A percentile compares a stretch with the other conserved stretches of the same genome.
phyloP scores from a whole-genome alignment of 495 filamentous ascomycete species.

The Darksidea phi region DNA sequence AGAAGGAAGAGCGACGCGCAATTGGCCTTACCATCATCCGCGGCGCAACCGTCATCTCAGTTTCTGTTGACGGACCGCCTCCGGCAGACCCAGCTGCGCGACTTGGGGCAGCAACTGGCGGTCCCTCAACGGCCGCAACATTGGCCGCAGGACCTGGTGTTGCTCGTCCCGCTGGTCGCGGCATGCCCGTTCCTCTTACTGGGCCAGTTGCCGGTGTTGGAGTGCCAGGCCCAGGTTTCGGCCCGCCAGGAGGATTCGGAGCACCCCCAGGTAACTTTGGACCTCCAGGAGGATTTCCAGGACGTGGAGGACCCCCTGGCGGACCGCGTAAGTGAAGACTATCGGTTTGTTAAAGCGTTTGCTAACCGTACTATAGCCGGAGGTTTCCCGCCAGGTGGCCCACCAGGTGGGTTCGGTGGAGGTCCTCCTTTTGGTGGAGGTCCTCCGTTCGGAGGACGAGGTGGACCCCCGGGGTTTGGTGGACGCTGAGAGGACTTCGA shows the following conservation, averaged over 20 bases:
- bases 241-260: slow-evolving; percentile 73
- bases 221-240: slow-evolving; percentile 63
- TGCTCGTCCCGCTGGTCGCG: slow-evolving; percentile 86
- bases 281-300: slow-evolving; percentile 72
- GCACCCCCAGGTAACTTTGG: slow-evolving; percentile 58
- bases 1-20: slow-evolving; percentile 94
- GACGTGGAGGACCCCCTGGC: slow-evolving; percentile 60
- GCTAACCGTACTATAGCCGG: slow-evolving; percentile 35
- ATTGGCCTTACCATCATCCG: slow-evolving; percentile 93
- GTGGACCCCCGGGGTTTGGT: slow-evolving; percentile 42
- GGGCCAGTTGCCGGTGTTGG: slow-evolving; percentile 90
- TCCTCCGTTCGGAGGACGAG: slow-evolving; percentile 62
- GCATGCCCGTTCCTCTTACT: slow-evolving; percentile 80
- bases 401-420: slow-evolving; percentile 22
- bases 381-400: slow-evolving; percentile 46
- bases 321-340: slow-evolving; percentile 57
- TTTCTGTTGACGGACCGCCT: slow-evolving; percentile 95
- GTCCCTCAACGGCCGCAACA: slow-evolving; percentile 58
- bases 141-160: slow-evolving; percentile 85
- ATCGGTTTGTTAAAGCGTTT: too few species aligned
- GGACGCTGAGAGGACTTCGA: too few species aligned
- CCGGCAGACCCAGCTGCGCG: slow-evolving; percentile 89
- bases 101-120: slow-evolving; percentile 72
- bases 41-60: slow-evolving; percentile 86
- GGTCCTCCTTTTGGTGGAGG: slow-evolving; percentile 64